Base-by-base conservation (phyloP, 2,329 filamentous ascomycete species). In the Curvularia eragrostidis region DNA sequence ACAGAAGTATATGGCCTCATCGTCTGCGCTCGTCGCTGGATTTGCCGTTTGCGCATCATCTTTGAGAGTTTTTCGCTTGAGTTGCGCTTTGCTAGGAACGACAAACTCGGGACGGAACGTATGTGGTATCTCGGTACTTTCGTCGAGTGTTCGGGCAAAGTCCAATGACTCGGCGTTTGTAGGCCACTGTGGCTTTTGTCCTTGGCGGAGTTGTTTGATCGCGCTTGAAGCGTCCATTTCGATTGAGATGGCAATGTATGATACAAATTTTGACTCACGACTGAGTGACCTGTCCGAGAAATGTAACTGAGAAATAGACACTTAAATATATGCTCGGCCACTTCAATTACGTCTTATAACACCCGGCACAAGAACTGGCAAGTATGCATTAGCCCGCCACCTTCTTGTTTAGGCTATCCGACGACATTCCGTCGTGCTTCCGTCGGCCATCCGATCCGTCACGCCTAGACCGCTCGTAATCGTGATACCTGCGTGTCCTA, bases 1-100 rank as follows among this genome's bases (percentile, higher is more conserved):
- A 66, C 92, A 94, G 61, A 97, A 88, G 76, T 97, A 97, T 55
- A 91, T 88, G 61, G 82, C 84, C 52, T 79, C 77, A 12, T 82
- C 70, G 8, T 74, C 73, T 9, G 68, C 61, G n/a, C 75, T 67
- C 41, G 74, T 75, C 6, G 66, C 69, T 24, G 55, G 44, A 8
- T 64, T 65, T 24, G 67, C 56, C 3, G 70, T 71, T 52, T 62
- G 62, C 28, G 67, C 55, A 21, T 82, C 70, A 12, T 74, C 74
- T 8, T 66, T 67, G n/a, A 78, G 67, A 39, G 77, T 85, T 65
- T 83, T 88, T 58, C 89, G 84, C 73, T 85, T 88, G 38, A 95
- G 77, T 28, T 92, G 91, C 2, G 80, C 80, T 74, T 87, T 91
- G 2, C 89, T 89, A 0, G 92, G 92, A 42, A 96, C 87, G 47